phyloP scores from a whole-genome alignment of 2,329 filamentous ascomycete species.

The Aspergillus pseudoglaucus region DNA sequence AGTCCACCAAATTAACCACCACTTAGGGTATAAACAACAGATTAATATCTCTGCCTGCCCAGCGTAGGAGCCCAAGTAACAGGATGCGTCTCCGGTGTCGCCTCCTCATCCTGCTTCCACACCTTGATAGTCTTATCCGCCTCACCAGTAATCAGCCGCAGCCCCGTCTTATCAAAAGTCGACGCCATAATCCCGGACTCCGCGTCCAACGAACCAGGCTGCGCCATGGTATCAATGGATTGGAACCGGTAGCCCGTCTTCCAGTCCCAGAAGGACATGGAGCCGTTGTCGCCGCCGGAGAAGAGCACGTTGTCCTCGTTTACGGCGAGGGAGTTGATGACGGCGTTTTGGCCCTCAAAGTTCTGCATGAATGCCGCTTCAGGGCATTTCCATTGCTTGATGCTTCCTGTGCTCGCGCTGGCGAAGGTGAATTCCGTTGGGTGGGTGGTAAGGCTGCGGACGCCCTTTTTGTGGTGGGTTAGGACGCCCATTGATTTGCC shows the following conservation, averaged over 20 bases:
- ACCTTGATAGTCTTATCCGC: constrained; percentile 98
- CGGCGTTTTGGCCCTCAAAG: constrained; percentile 91
- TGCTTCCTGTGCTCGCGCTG: constrained; percentile 80
- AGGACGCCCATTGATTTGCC: constrained; percentile 94
- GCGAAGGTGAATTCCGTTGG: constrained; percentile 96
- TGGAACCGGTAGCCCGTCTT: constrained; percentile 93
- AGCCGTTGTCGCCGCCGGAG: constrained; percentile 91
- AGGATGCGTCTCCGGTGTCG: constrained; percentile 85
- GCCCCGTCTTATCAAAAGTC: constrained; percentile 81
- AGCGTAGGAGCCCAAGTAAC: constrained; percentile 85
- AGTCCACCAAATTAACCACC: constrained; percentile 17
- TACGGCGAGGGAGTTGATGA: constrained; percentile 88
- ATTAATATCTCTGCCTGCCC: constrained; percentile 66
- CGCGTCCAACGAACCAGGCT: constrained; percentile 88
- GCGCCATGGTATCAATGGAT: constrained; percentile 79
- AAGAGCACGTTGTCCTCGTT: constrained; percentile 96
- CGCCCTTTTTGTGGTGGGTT: constrained; percentile 97
- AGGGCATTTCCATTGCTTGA: constrained; percentile 99
- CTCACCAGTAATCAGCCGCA: constrained; percentile 88
- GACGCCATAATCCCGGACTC: constrained; percentile 93
- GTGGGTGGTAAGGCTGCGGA: constrained; percentile 75
- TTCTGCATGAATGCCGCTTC: constrained; percentile 99
- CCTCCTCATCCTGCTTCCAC: constrained; percentile 89
- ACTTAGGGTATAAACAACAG: constrained; percentile 10
- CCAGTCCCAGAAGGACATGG: constrained; percentile 98